Percentiles rank a stretch among this genome's conserved stretches.
Conservation (phyloP, 139 green algal species). For the Auxenochlorella protothecoides region DNA sequence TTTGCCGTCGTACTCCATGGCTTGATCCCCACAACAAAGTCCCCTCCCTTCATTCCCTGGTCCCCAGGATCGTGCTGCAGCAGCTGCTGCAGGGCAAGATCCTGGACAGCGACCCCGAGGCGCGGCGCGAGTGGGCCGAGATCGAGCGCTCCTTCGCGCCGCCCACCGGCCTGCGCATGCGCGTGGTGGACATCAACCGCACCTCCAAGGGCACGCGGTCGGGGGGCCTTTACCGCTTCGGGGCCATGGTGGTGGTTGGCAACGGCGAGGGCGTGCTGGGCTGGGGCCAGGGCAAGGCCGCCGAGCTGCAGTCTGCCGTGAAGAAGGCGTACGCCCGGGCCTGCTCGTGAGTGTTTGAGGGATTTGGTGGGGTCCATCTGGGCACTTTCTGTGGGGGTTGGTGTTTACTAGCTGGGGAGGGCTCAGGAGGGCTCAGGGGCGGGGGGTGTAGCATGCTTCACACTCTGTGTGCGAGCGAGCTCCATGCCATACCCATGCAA, state of each 20-base stretch:
- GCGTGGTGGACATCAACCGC: slow-evolving; percentile 28
- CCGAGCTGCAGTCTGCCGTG: slow-evolving; percentile 20
- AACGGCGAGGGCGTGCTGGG: slow-evolving; percentile 34
- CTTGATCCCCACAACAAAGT: neutral
- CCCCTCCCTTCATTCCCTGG: too few species aligned
- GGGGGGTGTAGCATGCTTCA: too few species aligned
- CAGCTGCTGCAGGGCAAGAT: slow-evolving; percentile 23
- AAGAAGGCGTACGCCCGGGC: slow-evolving; percentile 21
- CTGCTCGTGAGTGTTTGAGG: neutral
- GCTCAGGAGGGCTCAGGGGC: too few species aligned
- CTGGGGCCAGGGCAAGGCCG: slow-evolving; percentile 29
- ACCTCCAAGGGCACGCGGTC: slow-evolving; percentile 29
- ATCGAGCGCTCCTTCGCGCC: slow-evolving; percentile 16
- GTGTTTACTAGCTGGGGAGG: too few species aligned
- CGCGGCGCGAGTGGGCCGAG: slow-evolving; percentile 15
- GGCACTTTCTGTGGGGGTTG: too few species aligned
- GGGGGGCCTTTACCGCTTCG: slow-evolving; percentile 24
- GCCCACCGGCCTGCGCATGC: slow-evolving; percentile 4
- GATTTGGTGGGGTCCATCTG: too few species aligned
- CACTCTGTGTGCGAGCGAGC: too few species aligned
- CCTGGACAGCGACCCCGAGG: slow-evolving; percentile 12
- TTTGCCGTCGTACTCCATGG: neutral
- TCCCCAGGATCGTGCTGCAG: slow-evolving; percentile 12
- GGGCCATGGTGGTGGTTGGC: slow-evolving; percentile 30
- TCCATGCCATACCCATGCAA: too few species aligned